Evolutionary conservation across 129 eudicot genomes (phyloP).

Genomic region (Dittrichia graveolens): DNA sequence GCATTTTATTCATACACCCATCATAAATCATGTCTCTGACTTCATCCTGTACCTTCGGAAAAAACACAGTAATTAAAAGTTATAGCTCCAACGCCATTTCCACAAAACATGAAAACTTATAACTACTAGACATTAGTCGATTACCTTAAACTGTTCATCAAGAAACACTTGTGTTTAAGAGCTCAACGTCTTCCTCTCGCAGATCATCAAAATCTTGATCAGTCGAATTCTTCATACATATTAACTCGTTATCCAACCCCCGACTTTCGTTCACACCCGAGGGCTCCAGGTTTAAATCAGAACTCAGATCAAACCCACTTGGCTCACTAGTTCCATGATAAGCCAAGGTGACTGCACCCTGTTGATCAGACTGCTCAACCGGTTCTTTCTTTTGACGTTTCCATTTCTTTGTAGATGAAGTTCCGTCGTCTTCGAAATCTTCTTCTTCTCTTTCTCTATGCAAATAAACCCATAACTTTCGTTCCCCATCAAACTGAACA

Average conservation of each 20-base stretch:
- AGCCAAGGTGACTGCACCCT: constrained; percentile 52
- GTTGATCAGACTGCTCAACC: constrained; percentile 59
- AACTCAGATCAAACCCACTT: constrained; percentile 58
- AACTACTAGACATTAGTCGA: background rate
- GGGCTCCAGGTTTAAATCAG: constrained; percentile 59
- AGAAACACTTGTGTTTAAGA: constrained; percentile 34
- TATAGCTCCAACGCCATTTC: background rate
- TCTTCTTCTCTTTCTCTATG: constrained; percentile 97
- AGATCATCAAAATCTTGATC: constrained; percentile 61
- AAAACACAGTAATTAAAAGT: background rate
- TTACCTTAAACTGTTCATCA: background rate
- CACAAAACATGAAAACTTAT: background rate
- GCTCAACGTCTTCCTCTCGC: constrained; percentile 50
- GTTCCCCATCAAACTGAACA: constrained; percentile 85
- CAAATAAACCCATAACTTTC: constrained; percentile 93
- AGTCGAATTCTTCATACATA: constrained; percentile 51
- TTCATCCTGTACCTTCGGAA: no score
- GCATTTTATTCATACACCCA: no score
- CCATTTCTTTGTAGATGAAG: constrained; percentile 99
- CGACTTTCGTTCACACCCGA: constrained; percentile 38
- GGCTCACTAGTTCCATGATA: constrained; percentile 49
- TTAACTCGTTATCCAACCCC: constrained; percentile 40
- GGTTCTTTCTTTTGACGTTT: constrained; percentile 88
- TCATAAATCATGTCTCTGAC: no score
- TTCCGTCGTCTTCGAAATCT: constrained; percentile 98